Conservation (phyloP, 2,329 filamentous ascomycete species). For the Orbilia blumenaviensis region DNA sequence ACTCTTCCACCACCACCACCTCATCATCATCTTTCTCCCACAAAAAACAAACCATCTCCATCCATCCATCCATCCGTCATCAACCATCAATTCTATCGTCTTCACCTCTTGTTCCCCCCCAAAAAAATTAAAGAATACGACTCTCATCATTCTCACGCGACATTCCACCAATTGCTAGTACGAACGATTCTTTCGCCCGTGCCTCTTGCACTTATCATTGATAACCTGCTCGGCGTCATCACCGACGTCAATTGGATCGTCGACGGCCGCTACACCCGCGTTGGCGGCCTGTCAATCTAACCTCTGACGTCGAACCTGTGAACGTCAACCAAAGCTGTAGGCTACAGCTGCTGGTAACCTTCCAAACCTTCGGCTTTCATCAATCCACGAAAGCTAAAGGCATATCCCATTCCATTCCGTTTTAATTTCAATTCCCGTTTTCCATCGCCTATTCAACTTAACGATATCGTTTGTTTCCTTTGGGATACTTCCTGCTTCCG, state of each 20-base stretch:
- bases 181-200: neutral
- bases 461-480: neutral
- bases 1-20: neutral
- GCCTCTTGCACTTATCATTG: neutral
- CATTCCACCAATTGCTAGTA: constrained; percentile 1
- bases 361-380: too few species aligned
- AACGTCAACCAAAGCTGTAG: too few species aligned
- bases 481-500: constrained; percentile 42
- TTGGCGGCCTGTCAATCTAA: constrained; percentile 19
- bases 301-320: neutral
- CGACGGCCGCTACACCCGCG: constrained; percentile 14
- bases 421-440: neutral
- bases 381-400: neutral
- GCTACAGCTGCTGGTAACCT: too few species aligned
- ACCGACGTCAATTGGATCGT: constrained; percentile 30
- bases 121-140: neutral
- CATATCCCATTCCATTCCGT: neutral
- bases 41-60: neutral
- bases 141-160: neutral
- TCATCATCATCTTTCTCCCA: neutral
- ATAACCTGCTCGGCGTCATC: constrained; percentile 4
- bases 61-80: neutral
- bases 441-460: neutral
- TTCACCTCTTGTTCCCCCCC: neutral
- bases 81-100: neutral